Percentiles rank a stretch among this genome's conserved stretches.
Evolutionary conservation across 352 stramenopile species (phyloP).

Genomic region (Albugo candida): DNA sequence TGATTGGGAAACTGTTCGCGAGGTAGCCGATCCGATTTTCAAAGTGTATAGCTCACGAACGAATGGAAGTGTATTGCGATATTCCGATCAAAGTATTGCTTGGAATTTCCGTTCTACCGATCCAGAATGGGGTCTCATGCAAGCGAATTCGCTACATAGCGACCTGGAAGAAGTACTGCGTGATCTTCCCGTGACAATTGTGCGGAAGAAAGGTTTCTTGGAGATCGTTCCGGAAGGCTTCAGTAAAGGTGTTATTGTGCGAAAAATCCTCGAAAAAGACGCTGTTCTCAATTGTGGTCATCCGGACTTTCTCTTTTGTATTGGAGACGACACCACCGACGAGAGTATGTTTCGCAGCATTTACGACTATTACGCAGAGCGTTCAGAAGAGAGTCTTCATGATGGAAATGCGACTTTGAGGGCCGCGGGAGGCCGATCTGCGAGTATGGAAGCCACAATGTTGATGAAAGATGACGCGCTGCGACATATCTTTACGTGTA

Average conservation of each 20-base stretch:
- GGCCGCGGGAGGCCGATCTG: not conserved
- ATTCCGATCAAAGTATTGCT: slow-evolving; percentile 86
- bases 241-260: slow-evolving; percentile 92
- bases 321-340: slow-evolving; percentile 93
- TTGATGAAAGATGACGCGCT: slow-evolving; percentile 24
- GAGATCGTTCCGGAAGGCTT: slow-evolving; percentile 90
- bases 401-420: slow-evolving; percentile 7
- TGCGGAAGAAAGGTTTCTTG: slow-evolving; percentile 83
- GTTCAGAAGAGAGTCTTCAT: slow-evolving; percentile 64
- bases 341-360: slow-evolving; percentile 95
- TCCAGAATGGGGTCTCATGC: slow-evolving; percentile 90
- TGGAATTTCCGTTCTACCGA: slow-evolving; percentile 96
- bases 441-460: slow-evolving; percentile 10
- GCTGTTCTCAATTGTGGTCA: slow-evolving; percentile 43
- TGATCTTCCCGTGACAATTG: slow-evolving; percentile 52
- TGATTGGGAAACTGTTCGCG: slow-evolving; percentile 84
- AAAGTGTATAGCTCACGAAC: slow-evolving; percentile 90
- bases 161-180: slow-evolving; percentile 62
- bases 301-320: slow-evolving; percentile 91
- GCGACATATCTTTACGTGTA: slow-evolving; percentile 81
- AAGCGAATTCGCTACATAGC: slow-evolving; percentile 86
- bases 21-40: slow-evolving; percentile 83
- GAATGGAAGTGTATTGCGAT: slow-evolving; percentile 88
- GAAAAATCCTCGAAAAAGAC: slow-evolving; percentile 86
- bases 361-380: slow-evolving; percentile 81